Percentiles rank a stretch among this genome's conserved stretches.
Conservation (phyloP, 164 flowering plant species). For the Annona squamosa region DNA sequence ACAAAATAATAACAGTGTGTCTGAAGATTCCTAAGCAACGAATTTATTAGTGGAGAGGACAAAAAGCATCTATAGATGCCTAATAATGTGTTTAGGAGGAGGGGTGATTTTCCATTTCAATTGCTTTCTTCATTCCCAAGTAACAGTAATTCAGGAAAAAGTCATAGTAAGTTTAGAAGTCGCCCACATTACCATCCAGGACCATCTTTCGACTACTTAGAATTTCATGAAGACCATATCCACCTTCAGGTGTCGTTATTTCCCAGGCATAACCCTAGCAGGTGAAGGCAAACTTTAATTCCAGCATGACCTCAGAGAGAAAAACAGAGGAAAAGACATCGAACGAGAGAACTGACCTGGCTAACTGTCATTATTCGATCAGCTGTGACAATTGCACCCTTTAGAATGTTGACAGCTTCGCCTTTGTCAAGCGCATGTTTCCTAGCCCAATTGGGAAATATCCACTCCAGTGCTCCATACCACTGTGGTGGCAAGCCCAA, state of each 20-base stretch:
- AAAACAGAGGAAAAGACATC: not conserved
- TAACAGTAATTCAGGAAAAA: not conserved
- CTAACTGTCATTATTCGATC: slow-evolving; percentile 92
- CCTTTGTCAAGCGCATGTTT: slow-evolving; percentile 98
- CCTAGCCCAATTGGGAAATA: slow-evolving; percentile 94
- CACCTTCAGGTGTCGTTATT: slow-evolving; percentile 89
- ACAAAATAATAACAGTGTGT: not conserved
- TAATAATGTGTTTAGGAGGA: too few relatives aligned
- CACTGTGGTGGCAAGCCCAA: slow-evolving; percentile 82
- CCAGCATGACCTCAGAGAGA: not conserved
- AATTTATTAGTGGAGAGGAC: too few relatives aligned
- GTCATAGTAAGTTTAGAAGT: not conserved
- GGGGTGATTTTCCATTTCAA: not conserved
- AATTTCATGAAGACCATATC: slow-evolving; percentile 79
- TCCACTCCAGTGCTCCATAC: slow-evolving; percentile 93
- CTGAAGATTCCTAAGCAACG: not conserved
- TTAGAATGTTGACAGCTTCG: slow-evolving; percentile 87
- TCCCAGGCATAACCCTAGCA: slow-evolving; percentile 94
- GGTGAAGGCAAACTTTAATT: slow-evolving; percentile 7
- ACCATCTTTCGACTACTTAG: slow-evolving; percentile 59
- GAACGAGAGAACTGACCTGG: slow-evolving; percentile 40
- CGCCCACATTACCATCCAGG: slow-evolving; percentile 48
- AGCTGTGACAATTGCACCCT: slow-evolving; percentile 88
- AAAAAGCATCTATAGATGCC: not conserved
- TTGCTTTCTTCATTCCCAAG: not conserved